phyloP scores from a whole-genome alignment of 768 basidiomycete genomes.

The Boletus insuetus region DNA sequence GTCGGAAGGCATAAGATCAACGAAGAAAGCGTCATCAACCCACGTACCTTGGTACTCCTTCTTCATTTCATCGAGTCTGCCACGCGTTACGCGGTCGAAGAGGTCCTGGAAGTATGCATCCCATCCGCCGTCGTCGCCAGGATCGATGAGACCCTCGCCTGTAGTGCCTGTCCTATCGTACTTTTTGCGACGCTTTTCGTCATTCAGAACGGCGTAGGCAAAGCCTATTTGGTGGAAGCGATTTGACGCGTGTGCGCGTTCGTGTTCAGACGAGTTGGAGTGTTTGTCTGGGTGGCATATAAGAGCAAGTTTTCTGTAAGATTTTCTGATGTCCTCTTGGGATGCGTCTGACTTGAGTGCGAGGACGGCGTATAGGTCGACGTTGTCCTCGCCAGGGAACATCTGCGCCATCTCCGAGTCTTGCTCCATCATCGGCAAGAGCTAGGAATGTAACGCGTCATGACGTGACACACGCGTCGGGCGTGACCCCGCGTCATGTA shows the following conservation, averaged over 20 bases:
- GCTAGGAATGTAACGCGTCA: not conserved
- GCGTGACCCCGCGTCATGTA: conserved; percentile 6
- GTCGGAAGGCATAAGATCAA: not conserved
- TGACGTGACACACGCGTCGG: conserved; percentile 4
- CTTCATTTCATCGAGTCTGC: conserved; percentile 90
- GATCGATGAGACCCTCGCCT: conserved; percentile 67
- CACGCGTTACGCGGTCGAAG: conserved; percentile 83
- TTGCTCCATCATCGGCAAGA: conserved; percentile 53
- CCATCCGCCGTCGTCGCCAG: conserved; percentile 82
- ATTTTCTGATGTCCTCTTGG: conserved; percentile 69
- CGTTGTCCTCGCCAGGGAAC: conserved; percentile 69
- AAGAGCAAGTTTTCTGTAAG: conserved; percentile 84
- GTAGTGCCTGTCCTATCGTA: conserved; percentile 90
- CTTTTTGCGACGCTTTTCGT: conserved; percentile 66
- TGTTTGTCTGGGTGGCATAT: conserved; percentile 91
- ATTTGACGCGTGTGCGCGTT: conserved; percentile 63
- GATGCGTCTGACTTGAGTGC: conserved; percentile 52
- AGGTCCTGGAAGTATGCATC: conserved; percentile 91
- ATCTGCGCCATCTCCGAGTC: conserved; percentile 68
- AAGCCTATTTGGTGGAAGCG: conserved; percentile 94
- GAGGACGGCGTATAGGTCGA: conserved; percentile 80
- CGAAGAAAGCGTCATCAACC: not conserved
- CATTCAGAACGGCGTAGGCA: conserved; percentile 85
- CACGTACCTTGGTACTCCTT: conserved; percentile 79
- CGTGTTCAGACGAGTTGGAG: conserved; percentile 51